Evolutionary conservation across 2,329 filamentous ascomycete species (phyloP).

Genomic region (Penicillium fuscoglaucum): DNA sequence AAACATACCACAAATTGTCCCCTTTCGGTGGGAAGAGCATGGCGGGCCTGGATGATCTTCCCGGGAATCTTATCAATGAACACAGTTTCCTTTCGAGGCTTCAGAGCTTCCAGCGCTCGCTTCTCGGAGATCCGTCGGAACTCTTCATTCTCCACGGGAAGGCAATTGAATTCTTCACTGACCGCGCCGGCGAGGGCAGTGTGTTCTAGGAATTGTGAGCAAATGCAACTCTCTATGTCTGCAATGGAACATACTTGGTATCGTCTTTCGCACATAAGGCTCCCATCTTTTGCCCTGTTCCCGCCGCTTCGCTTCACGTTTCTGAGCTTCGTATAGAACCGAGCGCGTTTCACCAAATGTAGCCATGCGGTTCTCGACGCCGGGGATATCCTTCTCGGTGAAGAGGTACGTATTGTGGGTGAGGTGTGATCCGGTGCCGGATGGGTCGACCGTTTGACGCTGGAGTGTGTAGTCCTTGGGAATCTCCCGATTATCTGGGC

Average conservation of each 20-base stretch:
- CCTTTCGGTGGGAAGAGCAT: conserved; percentile 47
- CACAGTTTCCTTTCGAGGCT: conserved; percentile 59
- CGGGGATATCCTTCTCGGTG: conserved; percentile 86
- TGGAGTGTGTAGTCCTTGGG: conserved; percentile 87
- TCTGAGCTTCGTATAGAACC: conserved; percentile 49
- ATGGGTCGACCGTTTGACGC: conserved; percentile 58
- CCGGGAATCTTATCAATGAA: conserved; percentile 48
- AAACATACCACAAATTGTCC: conserved; percentile 47
- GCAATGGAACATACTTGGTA: conserved; percentile 60
- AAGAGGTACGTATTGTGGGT: conserved; percentile 89
- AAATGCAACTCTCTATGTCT: neutral
- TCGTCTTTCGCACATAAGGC: conserved; percentile 60
- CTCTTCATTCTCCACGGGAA: conserved; percentile 70
- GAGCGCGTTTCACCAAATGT: conserved; percentile 48
- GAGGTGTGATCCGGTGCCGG: conserved; percentile 36
- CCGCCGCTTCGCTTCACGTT: conserved; percentile 47
- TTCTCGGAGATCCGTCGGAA: conserved; percentile 62
- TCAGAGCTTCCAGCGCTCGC: conserved; percentile 60
- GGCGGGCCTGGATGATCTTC: conserved; percentile 60
- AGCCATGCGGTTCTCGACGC: conserved; percentile 57
- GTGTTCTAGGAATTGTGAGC: conserved; percentile 58
- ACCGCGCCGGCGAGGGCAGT: conserved; percentile 73
- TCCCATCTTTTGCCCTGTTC: conserved; percentile 56
- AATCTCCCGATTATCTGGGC: conserved; percentile 69
- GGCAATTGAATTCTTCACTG: conserved; percentile 72